Percentiles rank a stretch among this genome's conserved stretches.
phyloP scores from a whole-genome alignment of 805 yeast genomes.

The Kodamaea restingae region DNA sequence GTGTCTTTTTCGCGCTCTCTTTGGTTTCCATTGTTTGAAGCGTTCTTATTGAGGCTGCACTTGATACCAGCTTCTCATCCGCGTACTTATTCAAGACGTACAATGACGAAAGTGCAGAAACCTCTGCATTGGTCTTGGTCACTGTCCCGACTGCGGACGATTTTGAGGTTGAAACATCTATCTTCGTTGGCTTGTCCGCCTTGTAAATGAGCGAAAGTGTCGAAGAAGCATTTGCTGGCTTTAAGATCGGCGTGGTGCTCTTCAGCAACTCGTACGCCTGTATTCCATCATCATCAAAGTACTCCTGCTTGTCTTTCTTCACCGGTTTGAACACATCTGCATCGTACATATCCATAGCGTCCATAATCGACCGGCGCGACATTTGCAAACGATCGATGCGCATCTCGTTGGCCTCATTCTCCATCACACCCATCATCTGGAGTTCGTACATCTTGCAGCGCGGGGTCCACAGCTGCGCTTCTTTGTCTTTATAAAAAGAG shows the following conservation, averaged over 20 bases:
- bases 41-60: constrained; percentile 8
- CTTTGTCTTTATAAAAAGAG: constrained; percentile 75
- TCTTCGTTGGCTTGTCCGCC: constrained; percentile 10
- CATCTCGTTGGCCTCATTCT: constrained; percentile 72
- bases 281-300: constrained; percentile 9
- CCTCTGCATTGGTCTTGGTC: constrained; percentile 22
- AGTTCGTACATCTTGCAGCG: constrained; percentile 89
- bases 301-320: constrained; percentile 8
- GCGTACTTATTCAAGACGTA: constrained; percentile 32
- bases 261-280: constrained; percentile 5
- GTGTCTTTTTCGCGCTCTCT: too few relatives aligned
- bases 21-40: too few relatives aligned
- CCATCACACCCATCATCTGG: constrained; percentile 98
- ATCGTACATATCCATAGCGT: constrained; percentile 70
- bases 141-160: constrained; percentile 39
- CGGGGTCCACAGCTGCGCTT: constrained; percentile 72
- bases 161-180: constrained; percentile 28
- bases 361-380: constrained; percentile 41
- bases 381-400: constrained; percentile 56
- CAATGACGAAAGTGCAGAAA: constrained; percentile 36
- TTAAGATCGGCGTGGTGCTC: constrained; percentile 11
- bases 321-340: constrained; percentile 44
- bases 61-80: constrained; percentile 16
- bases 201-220: constrained; percentile 3
- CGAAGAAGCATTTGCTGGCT: constrained; percentile 14